These are phyloP conservation scores for Penicillium aurantiogriseum DNA, from an alignment of 2,329 filamentous ascomycete species.

Conservation along the genomic window DNA sequence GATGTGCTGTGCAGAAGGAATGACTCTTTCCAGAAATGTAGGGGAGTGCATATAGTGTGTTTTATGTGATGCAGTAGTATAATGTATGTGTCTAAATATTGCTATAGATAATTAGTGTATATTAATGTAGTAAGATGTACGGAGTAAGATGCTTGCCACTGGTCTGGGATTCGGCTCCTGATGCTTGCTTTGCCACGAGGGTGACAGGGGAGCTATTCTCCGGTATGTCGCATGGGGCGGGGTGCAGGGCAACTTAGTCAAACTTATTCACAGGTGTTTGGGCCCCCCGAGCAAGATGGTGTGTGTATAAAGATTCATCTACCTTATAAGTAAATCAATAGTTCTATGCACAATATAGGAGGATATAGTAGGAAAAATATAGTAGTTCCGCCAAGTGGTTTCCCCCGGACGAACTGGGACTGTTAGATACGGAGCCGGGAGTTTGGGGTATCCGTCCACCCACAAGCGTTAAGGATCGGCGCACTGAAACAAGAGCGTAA, in stretches of 20 bases:
- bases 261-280: background rate
- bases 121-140: background rate
- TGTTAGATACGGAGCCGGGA: background rate
- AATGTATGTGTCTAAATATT: background rate
- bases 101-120: background rate
- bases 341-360: background rate
- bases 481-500: conserved; percentile 18
- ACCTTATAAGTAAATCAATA: background rate
- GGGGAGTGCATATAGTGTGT: conserved; percentile 7
- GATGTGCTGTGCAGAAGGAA: conserved; percentile 8
- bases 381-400: background rate
- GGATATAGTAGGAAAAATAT: background rate
- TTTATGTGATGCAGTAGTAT: conserved; percentile 7
- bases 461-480: conserved; percentile 8
- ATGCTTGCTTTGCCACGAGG: conserved; percentile 13
- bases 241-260: background rate
- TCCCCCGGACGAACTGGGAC: conserved; percentile 7
- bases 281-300: background rate
- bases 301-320: background rate
- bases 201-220: conserved; percentile 5
- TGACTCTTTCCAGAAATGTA: conserved; percentile 13
- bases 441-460: background rate
- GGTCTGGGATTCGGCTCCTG: background rate
- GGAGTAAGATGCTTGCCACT: background rate
- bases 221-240: background rate